Evolutionary conservation across 805 yeast species (phyloP).

Genomic region (Candida argentea): DNA sequence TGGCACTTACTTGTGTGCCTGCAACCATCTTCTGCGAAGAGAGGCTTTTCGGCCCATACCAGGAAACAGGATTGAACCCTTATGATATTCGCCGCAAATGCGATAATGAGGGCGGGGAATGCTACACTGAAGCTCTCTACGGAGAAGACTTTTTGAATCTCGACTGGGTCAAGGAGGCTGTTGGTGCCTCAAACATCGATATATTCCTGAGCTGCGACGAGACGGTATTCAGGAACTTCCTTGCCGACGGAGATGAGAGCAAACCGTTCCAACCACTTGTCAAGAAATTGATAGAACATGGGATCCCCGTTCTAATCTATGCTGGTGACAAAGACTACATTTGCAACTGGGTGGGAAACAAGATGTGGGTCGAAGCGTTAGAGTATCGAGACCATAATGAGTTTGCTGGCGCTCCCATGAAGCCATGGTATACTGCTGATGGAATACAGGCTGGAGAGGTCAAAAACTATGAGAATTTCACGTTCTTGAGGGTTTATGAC

Average conservation of each 20-base stretch:
- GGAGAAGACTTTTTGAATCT: constrained; percentile 44
- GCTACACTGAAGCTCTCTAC: constrained; percentile 42
- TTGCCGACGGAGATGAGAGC: constrained; percentile 55
- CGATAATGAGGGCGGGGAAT: constrained; percentile 37
- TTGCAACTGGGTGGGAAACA: constrained; percentile 37
- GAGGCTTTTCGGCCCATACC: constrained; percentile 19
- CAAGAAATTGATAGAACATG: constrained; percentile 27
- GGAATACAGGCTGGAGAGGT: constrained; percentile 51
- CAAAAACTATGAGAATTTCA: constrained; percentile 61
- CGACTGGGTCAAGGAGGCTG: constrained; percentile 40
- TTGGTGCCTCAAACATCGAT: constrained; percentile 50
- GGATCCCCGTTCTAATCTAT: constrained; percentile 30
- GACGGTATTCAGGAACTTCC: constrained; percentile 38
- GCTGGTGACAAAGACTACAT: constrained; percentile 38
- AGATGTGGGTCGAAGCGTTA: constrained; percentile 25
- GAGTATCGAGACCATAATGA: constrained; percentile 11
- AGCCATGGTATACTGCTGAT: constrained; percentile 10
- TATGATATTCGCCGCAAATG: constrained; percentile 53
- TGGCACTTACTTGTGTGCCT: constrained; percentile 31
- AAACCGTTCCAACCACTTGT: constrained; percentile 63
- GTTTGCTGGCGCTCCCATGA: constrained; percentile 9
- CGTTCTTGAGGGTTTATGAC: constrained; percentile 74
- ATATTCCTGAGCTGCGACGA: constrained; percentile 38
- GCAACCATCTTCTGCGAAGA: constrained; percentile 23
- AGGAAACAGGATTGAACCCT: constrained; percentile 47